Percentiles rank a stretch among this genome's conserved stretches.
Evolutionary conservation across 805 yeast species (phyloP).

Genomic region (Isabelozyma rhagii): DNA sequence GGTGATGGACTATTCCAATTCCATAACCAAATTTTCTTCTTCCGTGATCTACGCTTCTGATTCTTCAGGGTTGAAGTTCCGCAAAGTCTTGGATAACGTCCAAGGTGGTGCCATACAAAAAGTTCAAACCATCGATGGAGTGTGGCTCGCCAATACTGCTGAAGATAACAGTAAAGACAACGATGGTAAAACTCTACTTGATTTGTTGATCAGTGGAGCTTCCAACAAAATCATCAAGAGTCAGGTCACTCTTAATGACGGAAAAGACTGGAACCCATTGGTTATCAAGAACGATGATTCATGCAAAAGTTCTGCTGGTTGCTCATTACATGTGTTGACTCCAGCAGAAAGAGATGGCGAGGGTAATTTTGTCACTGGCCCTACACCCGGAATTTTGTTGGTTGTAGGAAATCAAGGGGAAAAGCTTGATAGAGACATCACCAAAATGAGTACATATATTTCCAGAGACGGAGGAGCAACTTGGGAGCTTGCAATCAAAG

Average conservation of each 20-base stretch:
- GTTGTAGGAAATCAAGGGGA: slow-evolving; percentile 34
- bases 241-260: slow-evolving; percentile 50
- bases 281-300: slow-evolving; percentile 41
- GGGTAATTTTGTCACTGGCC: slow-evolving; percentile 44
- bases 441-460: slow-evolving; percentile 46
- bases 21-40: slow-evolving; percentile 6
- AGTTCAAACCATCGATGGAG: slow-evolving; percentile 57
- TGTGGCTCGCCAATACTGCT: slow-evolving; percentile 49
- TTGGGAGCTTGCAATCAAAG: slow-evolving; percentile 58
- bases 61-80: slow-evolving; percentile 55
- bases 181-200: slow-evolving; percentile 20
- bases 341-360: slow-evolving; percentile 34
- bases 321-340: slow-evolving; percentile 45
- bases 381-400: slow-evolving; percentile 49
- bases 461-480: slow-evolving; percentile 77
- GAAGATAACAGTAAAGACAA: slow-evolving; percentile 11
- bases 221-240: slow-evolving; percentile 19
- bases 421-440: slow-evolving; percentile 9
- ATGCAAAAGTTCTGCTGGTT: slow-evolving; percentile 43
- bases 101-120: slow-evolving; percentile 42
- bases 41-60: slow-evolving; percentile 50
- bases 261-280: slow-evolving; percentile 50
- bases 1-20: slow-evolving; percentile 18
- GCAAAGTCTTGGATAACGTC: slow-evolving; percentile 40
- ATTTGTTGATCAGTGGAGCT: slow-evolving; percentile 20